Conservation (phyloP, 192 early-diverging fungal species). For the Podila horticola region DNA sequence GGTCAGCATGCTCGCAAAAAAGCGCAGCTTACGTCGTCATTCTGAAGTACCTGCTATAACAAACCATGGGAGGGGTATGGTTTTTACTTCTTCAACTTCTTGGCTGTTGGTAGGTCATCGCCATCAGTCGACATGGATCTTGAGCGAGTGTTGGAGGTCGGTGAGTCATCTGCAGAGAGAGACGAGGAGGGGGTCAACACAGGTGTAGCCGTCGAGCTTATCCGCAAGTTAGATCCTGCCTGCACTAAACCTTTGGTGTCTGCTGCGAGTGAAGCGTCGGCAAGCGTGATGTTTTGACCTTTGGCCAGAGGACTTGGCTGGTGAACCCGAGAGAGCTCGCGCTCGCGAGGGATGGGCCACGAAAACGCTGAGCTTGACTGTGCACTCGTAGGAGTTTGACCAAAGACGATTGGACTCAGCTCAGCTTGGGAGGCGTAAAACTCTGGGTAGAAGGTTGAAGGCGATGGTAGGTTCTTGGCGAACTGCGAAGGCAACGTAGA, state of each 20-base stretch:
- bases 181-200: conserved; percentile 1
- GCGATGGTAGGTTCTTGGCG: conserved; percentile 78
- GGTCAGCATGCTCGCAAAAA: not conserved
- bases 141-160: not conserved
- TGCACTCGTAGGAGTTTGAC: conserved; percentile 75
- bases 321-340: conserved; percentile 49
- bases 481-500: conserved; percentile 72
- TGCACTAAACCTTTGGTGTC: conserved; percentile 1
- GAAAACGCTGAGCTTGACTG: conserved; percentile 72
- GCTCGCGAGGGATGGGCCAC: conserved; percentile 68
- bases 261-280: conserved; percentile 1
- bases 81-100: conserved; percentile 39
- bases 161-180: conserved; percentile 3
- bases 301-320: conserved; percentile 64
- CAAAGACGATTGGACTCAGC: conserved; percentile 83
- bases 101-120: conserved; percentile 11
- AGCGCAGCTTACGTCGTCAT: not conserved
- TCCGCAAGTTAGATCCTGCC: not conserved
- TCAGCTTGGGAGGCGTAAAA: conserved; percentile 77
- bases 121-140: not conserved
- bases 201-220: conserved; percentile 1
- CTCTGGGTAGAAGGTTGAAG: conserved; percentile 79
- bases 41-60: not conserved
- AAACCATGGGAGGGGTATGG: no score
- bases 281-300: conserved; percentile 18